Evolutionary conservation across 2,329 filamentous ascomycete genomes (phyloP).

Genomic region (Cadophora luteo-olivacea): DNA sequence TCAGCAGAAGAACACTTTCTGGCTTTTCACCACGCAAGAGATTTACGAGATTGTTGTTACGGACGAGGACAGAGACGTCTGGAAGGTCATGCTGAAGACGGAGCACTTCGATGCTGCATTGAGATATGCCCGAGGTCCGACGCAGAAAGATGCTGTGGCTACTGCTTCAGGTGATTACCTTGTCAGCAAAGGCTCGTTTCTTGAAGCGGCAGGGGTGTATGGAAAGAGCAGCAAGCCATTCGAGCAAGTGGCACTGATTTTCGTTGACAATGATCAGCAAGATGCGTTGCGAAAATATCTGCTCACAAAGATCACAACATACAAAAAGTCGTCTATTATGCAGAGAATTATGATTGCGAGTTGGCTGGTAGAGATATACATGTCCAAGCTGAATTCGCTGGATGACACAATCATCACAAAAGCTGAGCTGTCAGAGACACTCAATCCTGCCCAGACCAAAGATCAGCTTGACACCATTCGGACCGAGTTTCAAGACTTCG

Average conservation of each 20-base stretch:
- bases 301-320: constrained; percentile 78
- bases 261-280: constrained; percentile 89
- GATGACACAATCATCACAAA: constrained; percentile 94
- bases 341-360: constrained; percentile 94
- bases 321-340: constrained; percentile 87
- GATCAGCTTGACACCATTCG: constrained; percentile 74
- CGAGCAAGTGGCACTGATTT: constrained; percentile 89
- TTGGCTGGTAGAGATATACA: constrained; percentile 95
- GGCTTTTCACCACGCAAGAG: constrained; percentile 89
- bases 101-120: constrained; percentile 90
- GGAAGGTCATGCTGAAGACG: constrained; percentile 88
- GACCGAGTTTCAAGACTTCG: constrained; percentile 87
- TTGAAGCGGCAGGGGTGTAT: constrained; percentile 88
- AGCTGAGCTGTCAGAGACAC: constrained; percentile 76
- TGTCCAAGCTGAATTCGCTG: constrained; percentile 93
- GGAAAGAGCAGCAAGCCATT: constrained; percentile 97
- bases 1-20: constrained; percentile 94
- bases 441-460: constrained; percentile 73
- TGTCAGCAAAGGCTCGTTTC: constrained; percentile 78
- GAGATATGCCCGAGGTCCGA: constrained; percentile 78
- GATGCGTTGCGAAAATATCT: constrained; percentile 93
- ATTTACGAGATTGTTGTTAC: constrained; percentile 93
- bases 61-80: constrained; percentile 91
- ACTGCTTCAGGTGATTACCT: constrained; percentile 91
- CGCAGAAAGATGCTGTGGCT: constrained; percentile 89